Evolutionary conservation across 192 early-diverging fungal genomes (phyloP), one percentile per base, ranked within the genome.

Genomic region (Umbelopsis vinacea): DNA sequence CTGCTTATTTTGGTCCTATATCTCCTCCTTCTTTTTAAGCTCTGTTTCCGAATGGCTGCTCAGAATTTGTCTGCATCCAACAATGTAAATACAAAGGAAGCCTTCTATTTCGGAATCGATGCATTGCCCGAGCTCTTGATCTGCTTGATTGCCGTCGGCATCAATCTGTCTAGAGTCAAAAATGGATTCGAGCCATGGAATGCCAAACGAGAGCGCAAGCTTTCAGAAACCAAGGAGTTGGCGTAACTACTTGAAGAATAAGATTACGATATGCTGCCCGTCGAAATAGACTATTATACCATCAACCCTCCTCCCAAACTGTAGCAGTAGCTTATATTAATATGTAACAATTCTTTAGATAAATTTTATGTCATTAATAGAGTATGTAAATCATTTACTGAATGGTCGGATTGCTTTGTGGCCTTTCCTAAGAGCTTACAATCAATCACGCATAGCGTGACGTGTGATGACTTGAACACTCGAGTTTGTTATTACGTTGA

Each of bases 161-260:
- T 63, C 22, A 22, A 63, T 63, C 23, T 63, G 57, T 37, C 57
- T 21, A 63, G 12, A 17, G 57, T 63, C 57, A 63, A 63, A 24
- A 63, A 63, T 38, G 57, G 57, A 63, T 26, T 37, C 14, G 57
- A 63, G 6, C 69, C 76, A 68, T 52, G 26, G 69, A 68, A 47
- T 6, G 5, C 48, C 6, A 50, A 50, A 15, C n/a, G 5, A 3
- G n/a, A 50, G 6, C 9, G 5, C 48, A 21, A 6, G 1, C 12
- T 15, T 21, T 50, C 17, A 2, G 48, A 50, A 50, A 21, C 6
- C 11, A 50, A 50, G 17, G 19, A 50, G 5, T 1, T 50, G 5
- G 48, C n/a, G 0, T 50, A 50, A 43, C 0, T 12, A 6, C 40
- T 6, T 43, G 0, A 11, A 43, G 40, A 43, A 43, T 43, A 6